Base-by-base conservation (phyloP, 164 flowering plant genomes). In the Buxus sempervirens region DNA sequence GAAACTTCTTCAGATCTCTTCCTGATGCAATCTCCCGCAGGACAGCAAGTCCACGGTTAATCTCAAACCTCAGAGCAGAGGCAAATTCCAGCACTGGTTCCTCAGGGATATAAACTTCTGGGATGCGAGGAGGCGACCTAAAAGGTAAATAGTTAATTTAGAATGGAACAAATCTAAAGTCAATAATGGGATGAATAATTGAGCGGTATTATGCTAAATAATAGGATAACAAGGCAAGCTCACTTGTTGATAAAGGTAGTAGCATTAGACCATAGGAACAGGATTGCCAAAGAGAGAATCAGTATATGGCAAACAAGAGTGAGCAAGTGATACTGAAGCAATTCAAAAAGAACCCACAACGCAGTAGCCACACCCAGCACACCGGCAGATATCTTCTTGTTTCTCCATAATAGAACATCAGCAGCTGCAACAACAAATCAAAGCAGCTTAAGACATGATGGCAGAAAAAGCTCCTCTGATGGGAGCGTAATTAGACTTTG, bases 341-440 rank as follows among this genome's bases (percentile, higher is more conserved):
- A 75, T 66, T 92, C 98, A 62, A 95, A 95, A 24, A 92, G 77
- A 73, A 87, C 81, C 95, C 95, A 95, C 22, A 83, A 51, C 3
- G 81, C 90, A 2, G 98, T 95, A 9, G 88, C 97, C 9, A 72
- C 86, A 57, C 89, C 94, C 23, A 94, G 84, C 22, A 83, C 93
- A 25, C 84, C 78, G 1, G 76, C 96, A 1, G 98, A 90, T 23
- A 85, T 76, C 83, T 94, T 90, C 83, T 90, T 91, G 80, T 94
- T 86, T 80, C 96, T 91, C 98, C 98, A 94, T 68, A 91, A 70
- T 67, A 94, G 83, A n/a, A 94, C 68, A 75, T 94, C 96, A 42
- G 98, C 97, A 59, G 93, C 98, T 94, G 81, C 76, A 74, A 1
- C 63, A 73, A 69, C 54, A 45, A 15, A 45, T 45, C 51, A 45